These are phyloP conservation scores for Jamesozyma rosinii DNA, from an alignment of 805 yeast species.

Conservation along the genomic window DNA sequence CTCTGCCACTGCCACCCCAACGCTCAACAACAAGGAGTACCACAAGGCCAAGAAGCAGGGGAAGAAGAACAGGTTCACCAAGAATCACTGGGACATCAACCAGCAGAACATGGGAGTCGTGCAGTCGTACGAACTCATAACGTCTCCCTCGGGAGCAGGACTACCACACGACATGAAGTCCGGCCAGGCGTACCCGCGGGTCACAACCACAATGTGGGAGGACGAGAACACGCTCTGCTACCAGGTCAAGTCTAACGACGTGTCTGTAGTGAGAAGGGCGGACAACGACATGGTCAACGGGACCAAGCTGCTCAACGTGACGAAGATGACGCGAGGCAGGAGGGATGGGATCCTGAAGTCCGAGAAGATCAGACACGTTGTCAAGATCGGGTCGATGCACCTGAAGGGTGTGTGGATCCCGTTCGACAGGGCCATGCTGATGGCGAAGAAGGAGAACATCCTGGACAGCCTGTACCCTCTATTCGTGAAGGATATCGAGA, in stretches of 20 bases:
- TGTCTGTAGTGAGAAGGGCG: slow-evolving; percentile 73
- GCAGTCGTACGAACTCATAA: slow-evolving; percentile 4
- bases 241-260: slow-evolving; percentile 76
- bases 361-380: slow-evolving; percentile 69
- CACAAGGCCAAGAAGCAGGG: background rate
- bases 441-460: slow-evolving; percentile 74
- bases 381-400: slow-evolving; percentile 81
- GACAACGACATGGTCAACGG: slow-evolving; percentile 83
- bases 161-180: too few relatives aligned
- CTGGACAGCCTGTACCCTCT: slow-evolving; percentile 57
- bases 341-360: slow-evolving; percentile 76
- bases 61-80: background rate
- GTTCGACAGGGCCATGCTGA: slow-evolving; percentile 68
- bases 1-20: background rate
- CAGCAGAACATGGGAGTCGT: slow-evolving; percentile 5
- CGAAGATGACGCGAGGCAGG: slow-evolving; percentile 81
- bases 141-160: background rate
- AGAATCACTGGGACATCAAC: slow-evolving; percentile 1
- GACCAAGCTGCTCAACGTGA: slow-evolving; percentile 71
- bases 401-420: slow-evolving; percentile 89
- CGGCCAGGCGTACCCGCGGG: slow-evolving; percentile 34
- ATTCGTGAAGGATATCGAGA: slow-evolving; percentile 65
- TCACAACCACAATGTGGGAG: slow-evolving; percentile 85
- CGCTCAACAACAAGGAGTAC: background rate
- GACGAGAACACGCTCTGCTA: slow-evolving; percentile 78